phyloP scores from a whole-genome alignment of 225 moss, liverwort and hornwort species.

The Bryum argenteum region DNA sequence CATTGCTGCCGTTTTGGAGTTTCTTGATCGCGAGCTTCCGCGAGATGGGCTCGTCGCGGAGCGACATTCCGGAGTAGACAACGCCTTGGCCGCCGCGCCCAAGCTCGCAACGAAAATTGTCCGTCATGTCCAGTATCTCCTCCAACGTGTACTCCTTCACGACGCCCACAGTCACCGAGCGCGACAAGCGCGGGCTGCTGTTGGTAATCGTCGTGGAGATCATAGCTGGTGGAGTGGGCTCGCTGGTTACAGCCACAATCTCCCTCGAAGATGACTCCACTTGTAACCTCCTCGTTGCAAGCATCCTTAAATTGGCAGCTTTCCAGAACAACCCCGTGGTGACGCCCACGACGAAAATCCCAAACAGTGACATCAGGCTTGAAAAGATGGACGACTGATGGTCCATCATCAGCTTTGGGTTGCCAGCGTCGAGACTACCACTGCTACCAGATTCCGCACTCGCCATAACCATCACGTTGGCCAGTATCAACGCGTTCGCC shows the following conservation, averaged over 20 bases:
- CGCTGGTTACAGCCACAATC: conserved; percentile 19
- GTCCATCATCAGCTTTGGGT: conserved; percentile 21
- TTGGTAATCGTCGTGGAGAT: conserved; percentile 34
- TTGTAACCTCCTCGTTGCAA: not conserved
- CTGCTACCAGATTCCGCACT: conserved; percentile 31
- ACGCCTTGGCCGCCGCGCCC: conserved; percentile 60
- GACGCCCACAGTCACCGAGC: conserved; percentile 41
- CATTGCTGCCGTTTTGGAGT: conserved; percentile 45
- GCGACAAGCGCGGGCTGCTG: conserved; percentile 40
- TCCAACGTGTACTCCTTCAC: conserved; percentile 49
- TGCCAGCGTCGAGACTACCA: not conserved
- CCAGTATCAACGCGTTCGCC: conserved; percentile 51
- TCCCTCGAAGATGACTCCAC: conserved; percentile 26
- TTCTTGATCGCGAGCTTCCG: conserved; percentile 53
- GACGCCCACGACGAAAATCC: conserved; percentile 53
- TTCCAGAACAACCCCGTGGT: conserved; percentile 50
- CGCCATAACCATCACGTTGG: conserved; percentile 49
- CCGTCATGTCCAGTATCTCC: conserved; percentile 48
- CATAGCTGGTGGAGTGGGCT: conserved; percentile 16
- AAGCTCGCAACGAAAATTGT: conserved; percentile 43
- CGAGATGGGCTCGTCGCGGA: conserved; percentile 31
- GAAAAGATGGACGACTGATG: conserved; percentile 14
- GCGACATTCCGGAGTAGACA: conserved; percentile 47
- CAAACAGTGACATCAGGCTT: conserved; percentile 36
- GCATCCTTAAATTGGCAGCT: conserved; percentile 5